Base-by-base conservation (phyloP, 2,329 filamentous ascomycete genomes). In the Hypoxylon sp. region DNA sequence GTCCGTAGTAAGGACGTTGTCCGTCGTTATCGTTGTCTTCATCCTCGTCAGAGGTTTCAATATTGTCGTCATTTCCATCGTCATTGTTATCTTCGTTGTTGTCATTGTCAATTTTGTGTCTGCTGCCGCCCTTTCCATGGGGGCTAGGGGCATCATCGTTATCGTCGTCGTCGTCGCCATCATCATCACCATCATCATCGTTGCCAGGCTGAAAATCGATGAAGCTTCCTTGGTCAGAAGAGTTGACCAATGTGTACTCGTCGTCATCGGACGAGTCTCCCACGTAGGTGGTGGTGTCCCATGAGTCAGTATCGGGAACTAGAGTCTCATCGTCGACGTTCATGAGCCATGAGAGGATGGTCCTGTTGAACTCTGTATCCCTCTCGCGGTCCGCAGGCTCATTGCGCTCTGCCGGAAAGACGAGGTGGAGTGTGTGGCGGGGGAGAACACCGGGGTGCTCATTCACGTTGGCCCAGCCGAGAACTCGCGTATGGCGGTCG, bases 381-480 rank as follows among this genome's bases (percentile, higher is more conserved):
- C 7, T 1, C 20, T 20, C 11, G 9, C 30, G 14, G 30, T 4
- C 4, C 30, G 4, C 16, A 3, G 36, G 16, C 4, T 3, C 8
- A 5, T 46, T 22, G 12, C 36, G 26, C 24, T 32, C 8, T 2
- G 2, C 33, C n/a, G 22, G 55, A n/a, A 61, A 49, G 5, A 61
- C 11, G 8, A 61, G 36, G n/a, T 61, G 4, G 1, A 61, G 16
- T n/a, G 1, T 22, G 4, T 54, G n/a, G 2, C 42, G 24, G 24
- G 44, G 28, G 16, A 4, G 14, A 12, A 5, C n/a, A 2, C 2
- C 1, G 6, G 7, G 20, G 3, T 6, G 12, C 12, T 54, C 57
- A 12, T 18, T 9, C 32, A n/a, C 2, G 12, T 61, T 40, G 11
- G 32, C 50, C 57, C 57, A 61, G 11, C 32, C 12, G 1, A 61